Evolutionary conservation across 768 basidiomycete species (phyloP).

Genomic region (Mycena alexandri): DNA sequence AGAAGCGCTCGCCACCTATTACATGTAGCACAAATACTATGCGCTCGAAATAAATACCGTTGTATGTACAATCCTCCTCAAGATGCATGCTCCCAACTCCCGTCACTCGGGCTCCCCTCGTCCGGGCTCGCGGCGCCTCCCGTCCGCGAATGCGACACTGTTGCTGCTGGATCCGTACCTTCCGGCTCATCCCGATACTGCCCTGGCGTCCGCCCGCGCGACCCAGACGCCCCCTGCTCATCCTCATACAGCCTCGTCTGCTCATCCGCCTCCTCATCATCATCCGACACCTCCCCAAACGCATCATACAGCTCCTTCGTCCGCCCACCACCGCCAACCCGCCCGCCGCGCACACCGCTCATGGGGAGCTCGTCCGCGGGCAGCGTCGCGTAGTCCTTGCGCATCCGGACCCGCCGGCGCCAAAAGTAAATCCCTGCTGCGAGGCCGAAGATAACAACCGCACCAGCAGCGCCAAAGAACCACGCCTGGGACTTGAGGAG

Average conservation of each 20-base stretch:
- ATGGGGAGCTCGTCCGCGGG: conserved; percentile 81
- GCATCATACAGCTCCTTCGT: conserved; percentile 97
- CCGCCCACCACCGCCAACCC: conserved; percentile 54
- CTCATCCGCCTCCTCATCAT: conserved; percentile 81
- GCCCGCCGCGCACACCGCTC: conserved; percentile 69
- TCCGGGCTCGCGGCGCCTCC: conserved; percentile 49
- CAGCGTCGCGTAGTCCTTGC: conserved; percentile 69
- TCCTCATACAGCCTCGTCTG: conserved; percentile 83
- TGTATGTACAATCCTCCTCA: conserved; percentile 3
- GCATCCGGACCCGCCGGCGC: conserved; percentile 66
- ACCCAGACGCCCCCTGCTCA: conserved; percentile 55
- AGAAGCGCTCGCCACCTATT: background rate
- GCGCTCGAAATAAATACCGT: conserved; percentile 11
- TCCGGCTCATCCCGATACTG: conserved; percentile 72
- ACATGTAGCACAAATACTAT: background rate
- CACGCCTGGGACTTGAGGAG: conserved; percentile 85
- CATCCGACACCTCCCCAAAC: conserved; percentile 91
- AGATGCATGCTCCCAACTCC: conserved; percentile 82
- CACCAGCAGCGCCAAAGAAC: conserved; percentile 90
- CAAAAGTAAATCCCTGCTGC: conserved; percentile 84
- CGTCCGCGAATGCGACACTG: conserved; percentile 11
- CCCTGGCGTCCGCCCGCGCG: conserved; percentile 44
- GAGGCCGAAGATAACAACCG: conserved; percentile 80
- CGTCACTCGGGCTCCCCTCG: conserved; percentile 62
- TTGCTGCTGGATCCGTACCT: conserved; percentile 2